phyloP scores from a whole-genome alignment of 2,329 filamentous ascomycete genomes.

The Pseudocercospora fijiensis region DNA sequence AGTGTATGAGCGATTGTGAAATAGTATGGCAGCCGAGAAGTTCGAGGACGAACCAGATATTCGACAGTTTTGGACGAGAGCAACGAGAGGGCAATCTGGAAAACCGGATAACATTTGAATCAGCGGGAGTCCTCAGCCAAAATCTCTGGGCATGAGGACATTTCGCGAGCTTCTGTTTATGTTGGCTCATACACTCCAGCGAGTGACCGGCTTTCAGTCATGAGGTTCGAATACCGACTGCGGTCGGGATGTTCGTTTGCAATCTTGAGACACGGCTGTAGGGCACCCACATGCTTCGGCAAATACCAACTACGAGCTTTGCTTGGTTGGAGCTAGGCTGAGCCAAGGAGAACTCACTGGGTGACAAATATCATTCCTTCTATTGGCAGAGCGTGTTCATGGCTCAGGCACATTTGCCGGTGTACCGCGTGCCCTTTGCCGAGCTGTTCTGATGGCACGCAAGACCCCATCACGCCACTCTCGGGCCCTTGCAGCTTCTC shows the following conservation, averaged over 20 bases:
- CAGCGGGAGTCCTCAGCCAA: no score
- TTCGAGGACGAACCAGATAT: not conserved
- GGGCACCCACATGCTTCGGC: not conserved
- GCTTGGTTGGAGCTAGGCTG: not conserved
- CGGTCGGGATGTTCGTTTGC: no score
- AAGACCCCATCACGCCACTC: conserved; percentile 4
- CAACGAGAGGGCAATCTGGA: not conserved
- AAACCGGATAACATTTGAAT: not conserved
- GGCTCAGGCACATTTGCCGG: not conserved
- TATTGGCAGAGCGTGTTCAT: not conserved
- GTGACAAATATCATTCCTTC: not conserved
- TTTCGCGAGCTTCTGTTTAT: no score
- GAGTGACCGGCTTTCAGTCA: no score
- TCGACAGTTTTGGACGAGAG: not conserved
- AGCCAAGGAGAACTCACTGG: not conserved
- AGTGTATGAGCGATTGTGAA: not conserved
- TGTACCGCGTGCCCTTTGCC: not conserved
- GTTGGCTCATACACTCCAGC: no score
- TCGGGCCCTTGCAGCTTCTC: conserved; percentile 12
- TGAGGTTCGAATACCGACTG: no score
- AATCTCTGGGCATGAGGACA: not conserved
- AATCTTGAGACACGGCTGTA: not conserved
- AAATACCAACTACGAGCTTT: not conserved
- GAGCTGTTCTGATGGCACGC: conserved; percentile 3
- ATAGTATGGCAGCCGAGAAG: not conserved